phyloP scores from a whole-genome alignment of 2,329 filamentous ascomycete genomes.

The Aspergillus japonicus region DNA sequence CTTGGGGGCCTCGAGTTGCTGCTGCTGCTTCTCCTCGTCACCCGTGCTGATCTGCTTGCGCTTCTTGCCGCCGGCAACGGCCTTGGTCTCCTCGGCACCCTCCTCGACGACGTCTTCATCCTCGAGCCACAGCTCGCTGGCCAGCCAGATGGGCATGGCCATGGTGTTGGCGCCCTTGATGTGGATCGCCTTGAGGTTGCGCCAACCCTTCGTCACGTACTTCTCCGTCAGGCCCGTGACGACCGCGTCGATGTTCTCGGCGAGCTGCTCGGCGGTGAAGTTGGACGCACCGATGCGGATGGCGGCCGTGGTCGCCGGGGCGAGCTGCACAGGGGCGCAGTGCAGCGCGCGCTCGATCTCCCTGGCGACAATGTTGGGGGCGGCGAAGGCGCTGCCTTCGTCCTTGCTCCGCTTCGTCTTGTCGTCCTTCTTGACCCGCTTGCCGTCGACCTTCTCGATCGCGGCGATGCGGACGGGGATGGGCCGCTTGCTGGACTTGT shows the following conservation, averaged over 20 bases:
- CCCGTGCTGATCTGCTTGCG: constrained; percentile 39
- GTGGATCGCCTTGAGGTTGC: constrained; percentile 78
- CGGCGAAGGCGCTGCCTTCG: constrained; percentile 52
- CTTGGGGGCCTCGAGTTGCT: constrained; percentile 29
- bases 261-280: constrained; percentile 72
- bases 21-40: constrained; percentile 35
- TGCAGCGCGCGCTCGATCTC: constrained; percentile 77
- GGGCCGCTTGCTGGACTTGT: constrained; percentile 82
- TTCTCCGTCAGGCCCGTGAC: constrained; percentile 69
- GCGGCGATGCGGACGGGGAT: constrained; percentile 75
- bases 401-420: constrained; percentile 48
- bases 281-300: constrained; percentile 74
- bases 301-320: constrained; percentile 74
- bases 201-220: constrained; percentile 83
- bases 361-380: constrained; percentile 66
- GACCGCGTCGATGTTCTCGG: constrained; percentile 76
- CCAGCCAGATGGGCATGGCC: constrained; percentile 90
- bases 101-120: constrained; percentile 67
- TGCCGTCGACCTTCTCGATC: constrained; percentile 60
- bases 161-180: constrained; percentile 88
- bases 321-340: constrained; percentile 77
- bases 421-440: constrained; percentile 58
- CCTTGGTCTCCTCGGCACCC: constrained; percentile 34
- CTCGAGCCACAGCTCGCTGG: constrained; percentile 86
- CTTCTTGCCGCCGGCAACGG: constrained; percentile 53